phyloP scores from a whole-genome alignment of 1,139 yeast species.

The Sugiyamaella grinbergsii region DNA sequence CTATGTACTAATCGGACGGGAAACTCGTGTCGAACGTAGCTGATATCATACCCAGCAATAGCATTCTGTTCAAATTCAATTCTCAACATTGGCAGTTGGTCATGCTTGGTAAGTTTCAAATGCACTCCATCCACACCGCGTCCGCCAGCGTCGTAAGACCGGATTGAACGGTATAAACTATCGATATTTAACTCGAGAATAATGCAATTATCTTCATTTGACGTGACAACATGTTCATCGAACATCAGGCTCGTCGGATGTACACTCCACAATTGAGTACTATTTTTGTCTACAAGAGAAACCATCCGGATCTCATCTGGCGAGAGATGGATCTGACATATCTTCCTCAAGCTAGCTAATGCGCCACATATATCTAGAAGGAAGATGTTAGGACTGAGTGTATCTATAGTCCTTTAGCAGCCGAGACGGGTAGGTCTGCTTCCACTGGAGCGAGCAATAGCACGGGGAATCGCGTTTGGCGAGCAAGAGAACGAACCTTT shows the following conservation, averaged over 20 bases:
- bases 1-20: slow-evolving; percentile 34
- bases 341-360: slow-evolving; percentile 32
- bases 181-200: slow-evolving; percentile 35
- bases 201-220: slow-evolving; percentile 25
- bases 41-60: slow-evolving; percentile 28
- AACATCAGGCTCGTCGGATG: slow-evolving; percentile 25
- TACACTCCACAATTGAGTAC: slow-evolving; percentile 34
- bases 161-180: slow-evolving; percentile 32
- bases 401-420: no score
- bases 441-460: no score
- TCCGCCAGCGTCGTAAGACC: slow-evolving; percentile 26
- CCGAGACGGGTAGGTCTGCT: no score
- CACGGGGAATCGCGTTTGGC: background rate
- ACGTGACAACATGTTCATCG: slow-evolving; percentile 21
- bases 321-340: slow-evolving; percentile 32
- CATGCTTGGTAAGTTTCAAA: slow-evolving; percentile 31
- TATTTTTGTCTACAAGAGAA: slow-evolving; percentile 30
- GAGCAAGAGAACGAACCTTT: background rate
- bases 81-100: slow-evolving; percentile 32
- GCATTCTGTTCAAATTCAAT: slow-evolving; percentile 28
- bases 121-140: slow-evolving; percentile 26
- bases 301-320: slow-evolving; percentile 29
- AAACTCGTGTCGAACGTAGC: slow-evolving; percentile 34
- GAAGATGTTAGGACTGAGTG: background rate
- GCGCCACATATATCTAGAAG: slow-evolving; percentile 34